Percentiles rank a stretch among this genome's conserved stretches.
These are phyloP conservation scores for Syzygium syzygioides DNA, from an alignment of 441 rosid genomes.

Conservation along the genomic window DNA sequence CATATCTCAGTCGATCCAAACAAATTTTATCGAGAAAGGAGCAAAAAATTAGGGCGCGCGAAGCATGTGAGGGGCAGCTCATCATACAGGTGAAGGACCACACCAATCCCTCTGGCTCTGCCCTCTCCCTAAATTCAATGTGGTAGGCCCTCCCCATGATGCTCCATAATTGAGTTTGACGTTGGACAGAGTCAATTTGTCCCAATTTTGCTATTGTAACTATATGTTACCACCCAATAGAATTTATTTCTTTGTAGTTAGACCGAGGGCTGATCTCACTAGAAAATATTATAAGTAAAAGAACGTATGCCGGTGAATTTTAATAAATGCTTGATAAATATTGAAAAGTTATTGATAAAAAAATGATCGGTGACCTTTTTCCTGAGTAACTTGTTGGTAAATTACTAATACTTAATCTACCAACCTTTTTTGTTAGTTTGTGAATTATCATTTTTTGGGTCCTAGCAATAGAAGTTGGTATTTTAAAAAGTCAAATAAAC, in stretches of 20 bases:
- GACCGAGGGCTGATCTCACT: not conserved
- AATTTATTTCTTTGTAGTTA: not conserved
- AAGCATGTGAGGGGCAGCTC: slow-evolving; percentile 1
- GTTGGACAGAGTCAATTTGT: not conserved
- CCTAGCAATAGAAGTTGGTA: not conserved
- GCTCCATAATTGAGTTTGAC: not conserved
- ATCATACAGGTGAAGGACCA: not conserved
- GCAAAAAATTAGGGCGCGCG: not conserved
- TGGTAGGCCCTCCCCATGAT: not conserved
- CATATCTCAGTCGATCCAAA: not conserved
- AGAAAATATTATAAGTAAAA: not conserved
- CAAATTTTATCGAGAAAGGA: not conserved
- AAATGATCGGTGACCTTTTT: not conserved
- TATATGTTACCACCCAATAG: not conserved
- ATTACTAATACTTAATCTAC: not conserved
- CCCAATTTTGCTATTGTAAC: not conserved
- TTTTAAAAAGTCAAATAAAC: not conserved
- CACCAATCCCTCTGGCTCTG: not conserved
- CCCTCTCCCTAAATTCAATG: slow-evolving; percentile 1
- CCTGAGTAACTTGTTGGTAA: not conserved
- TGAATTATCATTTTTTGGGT: not conserved
- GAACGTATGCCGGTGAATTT: not conserved
- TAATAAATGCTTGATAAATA: not conserved
- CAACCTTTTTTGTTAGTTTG: too few species aligned
- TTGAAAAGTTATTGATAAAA: not conserved